phyloP scores from a whole-genome alignment of 2,329 filamentous ascomycete species.

The Fusarium solani-melongenae region DNA sequence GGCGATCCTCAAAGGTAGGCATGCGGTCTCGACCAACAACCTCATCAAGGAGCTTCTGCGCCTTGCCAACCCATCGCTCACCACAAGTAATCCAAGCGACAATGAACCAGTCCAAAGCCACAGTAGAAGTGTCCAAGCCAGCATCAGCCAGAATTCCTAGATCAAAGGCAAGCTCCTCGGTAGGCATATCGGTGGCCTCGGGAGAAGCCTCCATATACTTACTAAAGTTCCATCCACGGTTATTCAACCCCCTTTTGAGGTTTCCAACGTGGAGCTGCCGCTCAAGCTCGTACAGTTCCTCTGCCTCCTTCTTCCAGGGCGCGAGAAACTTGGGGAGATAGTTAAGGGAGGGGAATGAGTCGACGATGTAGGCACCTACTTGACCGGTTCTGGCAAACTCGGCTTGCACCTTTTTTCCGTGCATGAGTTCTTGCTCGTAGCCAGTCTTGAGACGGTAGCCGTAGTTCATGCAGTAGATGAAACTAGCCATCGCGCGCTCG shows the following conservation, averaged over 20 bases:
- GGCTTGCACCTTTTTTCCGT: slow-evolving; percentile 39
- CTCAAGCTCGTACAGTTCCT: slow-evolving; percentile 51
- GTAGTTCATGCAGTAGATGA: slow-evolving; percentile 51
- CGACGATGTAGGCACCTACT: slow-evolving; percentile 52
- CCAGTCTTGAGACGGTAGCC: slow-evolving; percentile 48
- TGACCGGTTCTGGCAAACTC: slow-evolving; percentile 42
- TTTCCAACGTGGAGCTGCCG: slow-evolving; percentile 41
- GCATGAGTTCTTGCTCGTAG: slow-evolving; percentile 39
- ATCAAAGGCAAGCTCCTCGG: slow-evolving; percentile 47
- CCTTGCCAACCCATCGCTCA: slow-evolving; percentile 45
- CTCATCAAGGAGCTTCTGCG: slow-evolving; percentile 54
- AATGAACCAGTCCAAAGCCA: slow-evolving; percentile 47
- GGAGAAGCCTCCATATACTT: slow-evolving; percentile 41
- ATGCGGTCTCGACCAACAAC: slow-evolving; percentile 53
- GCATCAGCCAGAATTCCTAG: slow-evolving; percentile 46
- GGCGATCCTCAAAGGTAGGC: slow-evolving; percentile 52
- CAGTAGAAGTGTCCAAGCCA: slow-evolving; percentile 45
- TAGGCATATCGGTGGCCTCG: slow-evolving; percentile 37
- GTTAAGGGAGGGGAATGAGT: slow-evolving; percentile 56
- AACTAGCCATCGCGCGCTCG: slow-evolving; percentile 51
- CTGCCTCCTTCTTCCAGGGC: slow-evolving; percentile 49
- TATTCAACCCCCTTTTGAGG: slow-evolving; percentile 32
- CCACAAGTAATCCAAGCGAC: slow-evolving; percentile 44
- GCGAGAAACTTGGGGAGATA: slow-evolving; percentile 50
- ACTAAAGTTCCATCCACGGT: slow-evolving; percentile 46